Evolutionary conservation across 306 rosid genomes (phyloP).

Genomic region (Dalbergia cochinchinensis): DNA sequence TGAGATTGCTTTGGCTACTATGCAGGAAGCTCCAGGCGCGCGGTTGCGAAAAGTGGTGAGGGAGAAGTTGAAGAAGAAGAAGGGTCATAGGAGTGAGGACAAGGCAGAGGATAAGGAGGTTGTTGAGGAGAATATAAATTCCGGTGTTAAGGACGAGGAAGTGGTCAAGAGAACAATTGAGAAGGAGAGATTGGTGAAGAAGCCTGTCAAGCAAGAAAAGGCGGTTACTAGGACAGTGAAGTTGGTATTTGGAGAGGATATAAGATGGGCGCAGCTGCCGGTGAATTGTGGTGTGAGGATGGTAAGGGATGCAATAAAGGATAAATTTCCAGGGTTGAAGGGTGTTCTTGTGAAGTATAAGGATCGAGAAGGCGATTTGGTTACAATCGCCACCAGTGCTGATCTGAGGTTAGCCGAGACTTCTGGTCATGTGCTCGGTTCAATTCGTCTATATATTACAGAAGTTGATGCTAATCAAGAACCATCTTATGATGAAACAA

Average conservation of each 20-base stretch:
- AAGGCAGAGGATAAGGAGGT: constrained; percentile 61
- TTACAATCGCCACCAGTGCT: constrained; percentile 75
- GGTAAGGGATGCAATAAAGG: constrained; percentile 71
- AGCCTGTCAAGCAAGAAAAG: constrained; percentile 57
- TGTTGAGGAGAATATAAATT: constrained; percentile 57
- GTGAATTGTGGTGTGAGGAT: constrained; percentile 71
- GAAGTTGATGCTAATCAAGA: constrained; percentile 71
- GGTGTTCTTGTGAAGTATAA: constrained; percentile 85
- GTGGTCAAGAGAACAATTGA: constrained; percentile 48
- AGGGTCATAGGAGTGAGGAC: constrained; percentile 50
- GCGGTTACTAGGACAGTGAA: constrained; percentile 74
- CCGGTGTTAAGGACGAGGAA: constrained; percentile 54
- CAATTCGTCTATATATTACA: constrained; percentile 67
- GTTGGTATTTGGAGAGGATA: constrained; percentile 90
- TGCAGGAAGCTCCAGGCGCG: constrained; percentile 48
- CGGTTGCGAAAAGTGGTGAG: constrained; percentile 66
- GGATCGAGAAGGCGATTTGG: constrained; percentile 93
- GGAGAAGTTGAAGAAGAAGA: constrained; percentile 76
- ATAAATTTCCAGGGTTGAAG: constrained; percentile 75
- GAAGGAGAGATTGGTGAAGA: constrained; percentile 45
- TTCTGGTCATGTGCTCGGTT: constrained; percentile 59
- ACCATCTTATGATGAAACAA: constrained; percentile 67
- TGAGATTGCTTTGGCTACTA: constrained; percentile 61
- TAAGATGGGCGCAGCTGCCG: constrained; percentile 85
- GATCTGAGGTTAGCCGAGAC: constrained; percentile 80